Base-by-base conservation (phyloP, 1,139 yeast genomes). In the Saccharomyces pastorianus region DNA sequence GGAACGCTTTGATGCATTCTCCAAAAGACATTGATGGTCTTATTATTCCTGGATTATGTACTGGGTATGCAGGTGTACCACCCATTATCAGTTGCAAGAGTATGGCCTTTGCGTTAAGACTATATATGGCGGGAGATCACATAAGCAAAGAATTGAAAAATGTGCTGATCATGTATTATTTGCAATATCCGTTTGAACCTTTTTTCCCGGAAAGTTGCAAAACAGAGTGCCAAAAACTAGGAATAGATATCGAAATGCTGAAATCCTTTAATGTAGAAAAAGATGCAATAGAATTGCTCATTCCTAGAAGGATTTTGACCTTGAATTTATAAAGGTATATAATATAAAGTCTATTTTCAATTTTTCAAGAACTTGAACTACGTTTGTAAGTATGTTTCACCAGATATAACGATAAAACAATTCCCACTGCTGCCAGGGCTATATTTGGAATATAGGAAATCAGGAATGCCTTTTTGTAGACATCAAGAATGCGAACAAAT, bases 41-140 rank as follows among this genome's bases (percentile, higher is more conserved):
- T n/a, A 64, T 79, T 6, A 55, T 79, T 3, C 76, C 83, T 0
- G 83, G 82, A 0, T 57, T 80, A 20, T 81, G 80, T 4, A 76
- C 83, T 0, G 84, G 83, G 1, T 76, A 71, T 55, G 83, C 80
- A 0, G 74, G 73, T 0, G 69, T 79, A 0, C 74, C 77, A 0
- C 56, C 63, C 6, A 67, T 63, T 1, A 54, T 74, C 1, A 75
- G 76, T 46, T 58, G 67, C 48, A 62, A 64, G 51, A 60, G 67
- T 23, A 67, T 66, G 67, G 56, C 59, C 23, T 66, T 66, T 56
- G 71, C 70, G 1, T 49, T 68, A n/a, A 52, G 63, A 46, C 54
- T 68, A 13, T 63, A 56, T 54, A 44, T 59, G 46, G 51, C 61
- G 41, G 51, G 54, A 8, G 56, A 55, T 5, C 26, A 34, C 6